Conservation (phyloP, 495 filamentous ascomycete genomes). For the Pyrenula aspistea region DNA sequence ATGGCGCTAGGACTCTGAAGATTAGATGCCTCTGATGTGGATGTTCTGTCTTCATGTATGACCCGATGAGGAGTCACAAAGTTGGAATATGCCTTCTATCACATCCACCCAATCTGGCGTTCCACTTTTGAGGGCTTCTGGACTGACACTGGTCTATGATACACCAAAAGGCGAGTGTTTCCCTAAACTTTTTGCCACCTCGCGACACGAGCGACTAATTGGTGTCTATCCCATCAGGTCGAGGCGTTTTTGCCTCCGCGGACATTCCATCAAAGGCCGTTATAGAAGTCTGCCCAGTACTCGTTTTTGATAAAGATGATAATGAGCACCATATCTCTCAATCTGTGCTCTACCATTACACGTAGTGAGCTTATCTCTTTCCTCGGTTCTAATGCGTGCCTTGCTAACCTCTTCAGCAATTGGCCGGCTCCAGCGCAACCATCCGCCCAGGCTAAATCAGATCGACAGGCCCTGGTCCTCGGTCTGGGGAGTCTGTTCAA, state of each 20-base stretch:
- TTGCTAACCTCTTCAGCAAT: slow-evolving; percentile 14
- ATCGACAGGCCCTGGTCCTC: slow-evolving; percentile 38
- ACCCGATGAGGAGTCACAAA: too few relatives aligned
- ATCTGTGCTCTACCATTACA: slow-evolving; percentile 43
- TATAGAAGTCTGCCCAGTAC: slow-evolving; percentile 38
- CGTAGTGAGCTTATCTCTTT: slow-evolving; percentile 28
- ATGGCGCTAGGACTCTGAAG: too few relatives aligned
- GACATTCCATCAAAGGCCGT: slow-evolving; percentile 33
- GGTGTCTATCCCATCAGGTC: slow-evolving; percentile 20
- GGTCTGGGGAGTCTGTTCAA: slow-evolving; percentile 49
- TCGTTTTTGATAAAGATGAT: slow-evolving; percentile 33
- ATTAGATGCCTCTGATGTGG: too few relatives aligned
- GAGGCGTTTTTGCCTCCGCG: slow-evolving; percentile 35
- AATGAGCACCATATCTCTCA: slow-evolving; percentile 29
- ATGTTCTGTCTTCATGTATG: too few relatives aligned
- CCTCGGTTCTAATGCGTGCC: background rate
- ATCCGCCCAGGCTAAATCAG: slow-evolving; percentile 6
- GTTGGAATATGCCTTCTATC: background rate
- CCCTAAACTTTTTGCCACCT: slow-evolving; percentile 8
- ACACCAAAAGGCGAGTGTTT: slow-evolving; percentile 24
- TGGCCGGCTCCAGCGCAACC: slow-evolving; percentile 14
- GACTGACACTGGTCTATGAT: slow-evolving; percentile 18
- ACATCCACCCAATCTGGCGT: slow-evolving; percentile 1
- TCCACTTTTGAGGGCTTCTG: slow-evolving; percentile 13
- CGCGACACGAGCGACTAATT: slow-evolving; percentile 14